Base-by-base conservation (phyloP, 139 green algal species). In the Chlamydomonas asymmetrica region DNA sequence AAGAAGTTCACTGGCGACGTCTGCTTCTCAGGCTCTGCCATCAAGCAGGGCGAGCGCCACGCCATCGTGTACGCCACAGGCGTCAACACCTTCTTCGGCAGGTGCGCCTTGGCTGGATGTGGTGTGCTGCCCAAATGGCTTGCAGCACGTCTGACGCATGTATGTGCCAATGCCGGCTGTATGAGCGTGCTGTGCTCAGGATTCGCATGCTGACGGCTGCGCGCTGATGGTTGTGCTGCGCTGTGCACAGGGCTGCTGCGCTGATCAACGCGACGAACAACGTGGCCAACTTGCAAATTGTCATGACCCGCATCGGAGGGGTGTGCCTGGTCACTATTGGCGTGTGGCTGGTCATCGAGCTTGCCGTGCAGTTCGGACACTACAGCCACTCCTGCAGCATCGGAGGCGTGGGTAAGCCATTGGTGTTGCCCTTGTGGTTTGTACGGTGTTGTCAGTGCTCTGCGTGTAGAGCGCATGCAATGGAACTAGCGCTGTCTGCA, bases 31-130 rank as follows among this genome's bases (percentile, higher is more conserved):
- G 94, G 94, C 49, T 97, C 92, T 31, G 91, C 90, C 66, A 90
- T 96, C 82, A 96, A 95, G 88, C 89, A 93, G 59, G 94, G 94
- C 61, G 94, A 98, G 83, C 81, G 87, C 49, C 85, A 98, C 45
- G 84, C 80, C 31, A 50, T 95, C 20, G 92, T 96, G 16, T 93
- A 93, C 57, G 89, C 87, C 5, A 96, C 91, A 8, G 92, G 81
- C 54, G 65, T 87, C 45, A 84, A 97, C 83, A 97, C 94, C 57
- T 98, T 98, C 88, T 97, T 97, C 74, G 81, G 81, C 41, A 75
- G 77, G 77, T 83, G 34, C 3, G 74, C 61, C 0, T 4, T 18
- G 57, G 45, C n/a, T n/a, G n/a, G n/a, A n/a, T n/a, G n/a, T n/a
- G n/a, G n/a, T n/a, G n/a, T n/a, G n/a, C n/a, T n/a, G n/a, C n/a